These are phyloP conservation scores for Sugiyamaella xylanicola DNA, from an alignment of 1,139 yeast species.

Conservation along the genomic window DNA sequence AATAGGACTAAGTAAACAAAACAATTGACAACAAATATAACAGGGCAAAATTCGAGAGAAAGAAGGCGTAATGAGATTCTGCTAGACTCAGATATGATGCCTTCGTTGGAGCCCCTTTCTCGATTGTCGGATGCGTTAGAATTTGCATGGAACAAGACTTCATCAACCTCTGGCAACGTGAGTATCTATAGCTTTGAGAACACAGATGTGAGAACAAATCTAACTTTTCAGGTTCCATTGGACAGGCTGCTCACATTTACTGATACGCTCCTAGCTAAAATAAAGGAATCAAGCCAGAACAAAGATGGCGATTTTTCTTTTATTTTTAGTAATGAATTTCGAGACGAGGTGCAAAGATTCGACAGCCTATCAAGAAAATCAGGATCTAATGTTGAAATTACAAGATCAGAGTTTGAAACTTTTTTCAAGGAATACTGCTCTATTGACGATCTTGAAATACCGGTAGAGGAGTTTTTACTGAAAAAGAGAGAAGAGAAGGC, in stretches of 20 bases:
- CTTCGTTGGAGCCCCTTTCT: not conserved
- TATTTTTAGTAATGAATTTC: constrained; percentile 12
- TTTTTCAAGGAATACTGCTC: constrained; percentile 13
- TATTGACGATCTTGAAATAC: constrained; percentile 1
- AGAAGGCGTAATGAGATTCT: too few species aligned
- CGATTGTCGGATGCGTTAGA: constrained; percentile 8
- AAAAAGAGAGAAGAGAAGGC: constrained; percentile 1
- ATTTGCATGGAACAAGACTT: constrained; percentile 3
- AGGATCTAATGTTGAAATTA: constrained; percentile 7
- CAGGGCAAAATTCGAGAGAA: too few species aligned
- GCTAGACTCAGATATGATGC: too few species aligned
- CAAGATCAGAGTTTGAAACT: constrained; percentile 3
- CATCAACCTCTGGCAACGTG: not conserved
- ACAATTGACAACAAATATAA: too few species aligned
- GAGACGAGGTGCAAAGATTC: constrained; percentile 1
- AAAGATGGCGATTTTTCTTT: constrained; percentile 11
- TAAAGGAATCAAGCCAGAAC: constrained; percentile 3
- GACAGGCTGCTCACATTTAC: constrained; percentile 1
- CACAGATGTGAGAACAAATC: not conserved
- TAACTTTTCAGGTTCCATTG: constrained; percentile 1
- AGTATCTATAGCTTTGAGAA: not conserved
- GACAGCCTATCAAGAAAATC: not conserved
- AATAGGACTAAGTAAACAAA: too few species aligned
- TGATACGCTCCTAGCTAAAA: constrained; percentile 1
- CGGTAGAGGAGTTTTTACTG: constrained; percentile 3